phyloP scores from a whole-genome alignment of 108 stramenopile species.

The Fragilariopsis cylindrus region DNA sequence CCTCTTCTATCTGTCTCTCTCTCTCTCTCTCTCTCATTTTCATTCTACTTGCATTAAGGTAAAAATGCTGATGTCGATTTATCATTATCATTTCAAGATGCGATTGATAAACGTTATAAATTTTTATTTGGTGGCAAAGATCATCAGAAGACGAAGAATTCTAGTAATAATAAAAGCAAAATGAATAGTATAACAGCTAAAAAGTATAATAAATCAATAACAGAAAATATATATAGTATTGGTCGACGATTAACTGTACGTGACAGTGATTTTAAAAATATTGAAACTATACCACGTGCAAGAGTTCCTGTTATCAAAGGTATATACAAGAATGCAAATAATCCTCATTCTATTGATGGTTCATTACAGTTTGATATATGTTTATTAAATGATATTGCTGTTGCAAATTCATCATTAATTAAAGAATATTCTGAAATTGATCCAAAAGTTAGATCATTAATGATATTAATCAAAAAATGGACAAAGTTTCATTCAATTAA shows the following conservation, averaged over 20 bases:
- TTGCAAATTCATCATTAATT: conserved; percentile 67
- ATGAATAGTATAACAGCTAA: conserved; percentile 31
- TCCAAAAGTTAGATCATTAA: conserved; percentile 47
- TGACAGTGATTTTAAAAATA: conserved; percentile 40
- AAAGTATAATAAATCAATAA: conserved; percentile 52
- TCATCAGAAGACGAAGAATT: no score
- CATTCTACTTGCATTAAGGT: conserved; percentile 38
- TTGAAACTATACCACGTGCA: conserved; percentile 57
- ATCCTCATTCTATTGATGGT: conserved; percentile 67
- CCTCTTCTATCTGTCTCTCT: neutral
- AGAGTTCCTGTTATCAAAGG: conserved; percentile 82
- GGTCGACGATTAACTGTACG: neutral
- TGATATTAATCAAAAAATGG: conserved; percentile 76
- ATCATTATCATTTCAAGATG: conserved; percentile 44
- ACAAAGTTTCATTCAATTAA: conserved; percentile 53
- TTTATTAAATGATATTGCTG: conserved; percentile 85
- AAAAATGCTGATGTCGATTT: conserved; percentile 76
- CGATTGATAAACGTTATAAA: neutral
- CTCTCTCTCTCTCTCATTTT: conserved; percentile 2
- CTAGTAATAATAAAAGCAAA: conserved; percentile 18
- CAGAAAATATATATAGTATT: conserved; percentile 44
- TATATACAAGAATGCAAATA: conserved; percentile 44
- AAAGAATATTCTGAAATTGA: conserved; percentile 75
- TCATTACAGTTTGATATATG: conserved; percentile 79
- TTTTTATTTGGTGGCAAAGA: no score